phyloP scores from a whole-genome alignment of 768 basidiomycete genomes.

The Hygrophoropsis aurantiaca region DNA sequence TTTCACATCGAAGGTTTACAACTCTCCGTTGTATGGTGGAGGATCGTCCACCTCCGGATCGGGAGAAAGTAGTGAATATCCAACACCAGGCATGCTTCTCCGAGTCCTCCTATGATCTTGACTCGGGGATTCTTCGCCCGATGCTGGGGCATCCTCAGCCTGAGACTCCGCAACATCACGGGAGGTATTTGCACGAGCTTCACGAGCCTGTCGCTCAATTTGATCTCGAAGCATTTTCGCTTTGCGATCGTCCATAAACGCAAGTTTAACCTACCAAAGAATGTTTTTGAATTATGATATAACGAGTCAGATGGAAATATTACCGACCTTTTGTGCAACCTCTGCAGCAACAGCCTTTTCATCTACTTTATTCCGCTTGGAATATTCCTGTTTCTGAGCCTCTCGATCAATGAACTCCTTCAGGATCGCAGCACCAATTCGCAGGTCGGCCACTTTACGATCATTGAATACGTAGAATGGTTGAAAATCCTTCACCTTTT shows the following conservation, averaged over 20 bases:
- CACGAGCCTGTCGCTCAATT: slow-evolving; percentile 54
- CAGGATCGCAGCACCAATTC: slow-evolving; percentile 64
- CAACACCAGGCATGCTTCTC: slow-evolving; percentile 25
- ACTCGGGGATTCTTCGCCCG: not conserved
- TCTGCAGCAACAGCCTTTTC: slow-evolving; percentile 59
- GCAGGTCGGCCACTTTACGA: slow-evolving; percentile 51
- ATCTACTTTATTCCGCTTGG: slow-evolving; percentile 46
- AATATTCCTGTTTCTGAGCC: slow-evolving; percentile 45
- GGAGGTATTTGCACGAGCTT: slow-evolving; percentile 33
- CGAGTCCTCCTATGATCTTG: too few relatives aligned
- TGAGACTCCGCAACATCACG: not conserved
- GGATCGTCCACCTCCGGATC: slow-evolving; percentile 14
- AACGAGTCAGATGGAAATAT: not conserved
- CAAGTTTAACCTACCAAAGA: slow-evolving; percentile 62
- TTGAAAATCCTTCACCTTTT: slow-evolving; percentile 70
- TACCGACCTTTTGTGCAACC: slow-evolving; percentile 54
- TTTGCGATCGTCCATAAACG: slow-evolving; percentile 77
- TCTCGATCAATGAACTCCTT: slow-evolving; percentile 60
- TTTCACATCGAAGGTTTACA: not conserved
- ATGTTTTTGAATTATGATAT: slow-evolving; percentile 3
- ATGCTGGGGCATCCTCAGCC: not conserved
- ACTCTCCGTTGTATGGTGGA: slow-evolving; percentile 15
- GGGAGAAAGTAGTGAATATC: slow-evolving; percentile 13
- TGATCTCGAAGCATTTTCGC: slow-evolving; percentile 53
- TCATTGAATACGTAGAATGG: slow-evolving; percentile 68